Percentiles rank a stretch among this genome's conserved stretches.
These are phyloP conservation scores for Obelidium mucronatum DNA, from an alignment of 192 early-diverging fungal genomes.

Conservation along the genomic window DNA sequence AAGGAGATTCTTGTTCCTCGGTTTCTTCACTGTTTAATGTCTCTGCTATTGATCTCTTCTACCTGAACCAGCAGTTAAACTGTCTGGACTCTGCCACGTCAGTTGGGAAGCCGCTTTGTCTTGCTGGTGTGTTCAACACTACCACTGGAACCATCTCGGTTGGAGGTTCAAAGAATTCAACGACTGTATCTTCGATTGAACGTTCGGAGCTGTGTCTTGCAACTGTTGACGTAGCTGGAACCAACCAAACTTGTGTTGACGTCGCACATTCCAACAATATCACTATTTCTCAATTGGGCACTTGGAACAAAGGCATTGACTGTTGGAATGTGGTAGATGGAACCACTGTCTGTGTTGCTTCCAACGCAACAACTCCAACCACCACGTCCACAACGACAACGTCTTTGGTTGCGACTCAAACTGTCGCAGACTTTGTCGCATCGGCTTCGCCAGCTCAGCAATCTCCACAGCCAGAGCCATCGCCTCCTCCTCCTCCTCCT, in stretches of 20 bases:
- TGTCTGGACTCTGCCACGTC: neutral
- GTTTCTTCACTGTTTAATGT: neutral
- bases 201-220: neutral
- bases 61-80: neutral
- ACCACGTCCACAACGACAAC: neutral
- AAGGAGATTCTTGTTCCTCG: neutral
- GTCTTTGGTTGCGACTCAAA: neutral
- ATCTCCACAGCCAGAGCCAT: neutral
- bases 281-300: neutral
- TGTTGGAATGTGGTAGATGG: neutral
- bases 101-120: slow-evolving; percentile 8
- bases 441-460: neutral
- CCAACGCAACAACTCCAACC: neutral
- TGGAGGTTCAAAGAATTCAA: neutral
- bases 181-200: neutral
- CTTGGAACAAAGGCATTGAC: neutral
- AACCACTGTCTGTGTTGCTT: neutral
- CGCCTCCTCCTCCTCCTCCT: neutral
- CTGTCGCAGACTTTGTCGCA: neutral
- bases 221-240: neutral
- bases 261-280: neutral
- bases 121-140: neutral
- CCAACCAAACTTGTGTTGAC: neutral
- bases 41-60: neutral
- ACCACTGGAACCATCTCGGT: neutral